A percentile compares a stretch with the other conserved stretches of the same genome.
Evolutionary conservation across 306 rosid genomes (phyloP).

Genomic region (Pachyrhizus erosus): DNA sequence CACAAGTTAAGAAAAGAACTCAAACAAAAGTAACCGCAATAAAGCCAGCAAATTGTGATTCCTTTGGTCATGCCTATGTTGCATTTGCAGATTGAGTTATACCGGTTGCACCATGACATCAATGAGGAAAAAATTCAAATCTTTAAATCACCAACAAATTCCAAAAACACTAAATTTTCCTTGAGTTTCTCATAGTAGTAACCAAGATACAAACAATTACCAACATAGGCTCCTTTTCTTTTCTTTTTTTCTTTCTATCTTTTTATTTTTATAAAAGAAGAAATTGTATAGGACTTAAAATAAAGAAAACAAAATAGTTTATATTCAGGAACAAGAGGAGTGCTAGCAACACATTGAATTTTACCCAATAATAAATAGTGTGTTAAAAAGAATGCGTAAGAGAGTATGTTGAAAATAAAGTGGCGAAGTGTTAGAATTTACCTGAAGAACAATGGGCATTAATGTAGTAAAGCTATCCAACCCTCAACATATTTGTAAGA

Average conservation of each 20-base stretch:
- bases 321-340: background rate
- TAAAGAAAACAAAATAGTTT: background rate
- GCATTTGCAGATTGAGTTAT: constrained; percentile 3
- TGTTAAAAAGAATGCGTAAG: background rate
- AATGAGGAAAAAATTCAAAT: background rate
- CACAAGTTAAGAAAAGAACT: background rate
- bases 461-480: background rate
- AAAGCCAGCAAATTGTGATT: background rate
- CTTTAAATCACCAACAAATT: background rate
- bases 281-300: background rate
- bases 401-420: background rate
- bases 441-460: background rate
- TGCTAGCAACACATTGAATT: background rate
- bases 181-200: constrained; percentile 7
- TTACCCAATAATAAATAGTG: background rate
- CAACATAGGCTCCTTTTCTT: background rate
- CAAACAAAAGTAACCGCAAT: background rate
- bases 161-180: background rate
- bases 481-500: background rate
- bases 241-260: background rate
- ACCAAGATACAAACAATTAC: background rate
- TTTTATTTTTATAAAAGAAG: background rate
- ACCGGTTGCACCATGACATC: background rate
- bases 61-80: background rate
- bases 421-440: background rate